Base-by-base conservation (phyloP, 2,329 filamentous ascomycete species). In the Neonectria ditissima region DNA sequence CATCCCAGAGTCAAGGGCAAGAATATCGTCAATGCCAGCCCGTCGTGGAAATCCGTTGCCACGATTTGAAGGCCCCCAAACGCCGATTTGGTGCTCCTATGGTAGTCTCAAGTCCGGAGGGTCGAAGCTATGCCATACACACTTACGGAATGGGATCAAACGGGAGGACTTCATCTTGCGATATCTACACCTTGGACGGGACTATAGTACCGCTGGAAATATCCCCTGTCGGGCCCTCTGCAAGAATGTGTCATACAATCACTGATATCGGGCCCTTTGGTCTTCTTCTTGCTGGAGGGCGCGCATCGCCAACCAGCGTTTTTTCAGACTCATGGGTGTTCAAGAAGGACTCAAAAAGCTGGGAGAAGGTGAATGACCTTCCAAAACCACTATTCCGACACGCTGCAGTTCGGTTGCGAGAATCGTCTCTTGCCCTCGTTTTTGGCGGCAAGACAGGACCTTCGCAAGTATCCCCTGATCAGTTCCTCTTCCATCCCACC, bases 291-390 rank as follows among this genome's bases (percentile, higher is more conserved):
- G 84, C 87, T 30, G 94, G 95, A 24, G 95, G 95, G 5, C 86
- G 94, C 63, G 84, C 86, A n/a, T 95, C 93, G 8, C 94, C 94
- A 5, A 83, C 89, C 13, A 85, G 84, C 30, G 89, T 89, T 1
- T 81, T 93, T 44, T 81, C 82, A 37, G 92, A 96, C 76, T 94
- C 91, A 70, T 97, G 93, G 93, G 70, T 94, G 2, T 87, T 90
- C 66, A 83, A 86, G 55, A 85, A 85, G 54, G 73, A 71, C 13
- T 82, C 82, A 4, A 67, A 72, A 2, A 76, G 73, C 14, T 97
- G 93, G 93, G 82, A 83, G 62, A 84, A 82, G 66, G 84, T 87
- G 14, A 83, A 90, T 62, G 84, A 87, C 70, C 81, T 97, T n/a
- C 90, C 91, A 0, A 72, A 81, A n/a, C 85, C 91, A 10, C 82